Percentiles rank a stretch among this genome's conserved stretches.
phyloP scores from a whole-genome alignment of 2,329 filamentous ascomycete species.

The Aspergillus quadricinctus region DNA sequence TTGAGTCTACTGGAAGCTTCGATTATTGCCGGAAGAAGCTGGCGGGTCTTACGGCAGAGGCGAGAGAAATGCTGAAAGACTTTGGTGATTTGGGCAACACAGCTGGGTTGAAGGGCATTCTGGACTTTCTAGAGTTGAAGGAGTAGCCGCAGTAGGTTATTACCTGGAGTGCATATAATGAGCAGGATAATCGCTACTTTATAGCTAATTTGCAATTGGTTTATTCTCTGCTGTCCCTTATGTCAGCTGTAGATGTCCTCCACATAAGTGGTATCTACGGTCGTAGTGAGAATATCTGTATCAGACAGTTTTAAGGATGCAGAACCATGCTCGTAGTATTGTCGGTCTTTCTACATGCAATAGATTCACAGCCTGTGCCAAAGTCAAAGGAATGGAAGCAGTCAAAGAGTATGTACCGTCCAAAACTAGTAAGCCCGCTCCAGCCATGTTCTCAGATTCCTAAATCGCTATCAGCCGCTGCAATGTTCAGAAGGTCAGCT shows the following conservation, averaged over 20 bases:
- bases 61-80: not conserved
- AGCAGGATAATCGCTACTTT: too few relatives aligned
- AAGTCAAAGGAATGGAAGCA: too few relatives aligned
- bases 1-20: constrained; percentile 82
- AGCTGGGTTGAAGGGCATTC: not conserved
- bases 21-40: constrained; percentile 51
- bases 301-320: not conserved
- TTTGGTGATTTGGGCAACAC: not conserved
- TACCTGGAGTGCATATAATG: not conserved
- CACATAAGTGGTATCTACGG: too few relatives aligned
- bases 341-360: not conserved
- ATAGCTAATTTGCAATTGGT: too few relatives aligned
- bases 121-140: constrained; percentile 5
- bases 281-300: not conserved
- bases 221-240: too few relatives aligned
- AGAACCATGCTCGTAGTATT: not conserved
- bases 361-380: not conserved
- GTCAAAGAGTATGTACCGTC: too few relatives aligned
- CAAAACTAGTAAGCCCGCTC: too few relatives aligned
- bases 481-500: too few relatives aligned
- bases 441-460: too few relatives aligned
- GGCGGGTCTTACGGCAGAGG: not conserved
- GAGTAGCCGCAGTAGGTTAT: not conserved
- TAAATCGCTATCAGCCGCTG: too few relatives aligned
- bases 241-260: too few relatives aligned